These are phyloP conservation scores for Fusarium goolgardi DNA, from an alignment of 2,329 filamentous ascomycete species.

Conservation along the genomic window DNA sequence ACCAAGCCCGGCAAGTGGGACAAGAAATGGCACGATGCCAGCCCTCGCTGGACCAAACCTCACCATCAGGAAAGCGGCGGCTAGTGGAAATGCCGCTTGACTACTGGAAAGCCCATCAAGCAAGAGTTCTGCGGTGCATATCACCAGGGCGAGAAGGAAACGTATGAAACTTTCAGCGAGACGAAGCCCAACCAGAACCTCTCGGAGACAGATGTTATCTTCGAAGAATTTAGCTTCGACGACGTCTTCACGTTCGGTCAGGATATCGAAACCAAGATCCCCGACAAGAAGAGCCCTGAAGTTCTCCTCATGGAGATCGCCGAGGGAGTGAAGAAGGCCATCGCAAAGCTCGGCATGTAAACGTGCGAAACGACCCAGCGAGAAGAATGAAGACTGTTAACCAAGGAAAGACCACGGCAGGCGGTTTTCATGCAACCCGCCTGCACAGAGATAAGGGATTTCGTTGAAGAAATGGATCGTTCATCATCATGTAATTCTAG, in stretches of 20 bases:
- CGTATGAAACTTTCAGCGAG: not conserved
- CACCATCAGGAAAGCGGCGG: slow-evolving; percentile 39
- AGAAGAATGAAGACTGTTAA: not conserved
- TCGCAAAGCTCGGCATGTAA: slow-evolving; percentile 28
- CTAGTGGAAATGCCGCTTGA: slow-evolving; percentile 47
- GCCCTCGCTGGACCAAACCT: slow-evolving; percentile 29
- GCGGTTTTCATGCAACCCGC: no score
- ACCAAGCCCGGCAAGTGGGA: slow-evolving; percentile 28
- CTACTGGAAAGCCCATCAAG: slow-evolving; percentile 24
- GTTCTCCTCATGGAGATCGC: slow-evolving; percentile 19
- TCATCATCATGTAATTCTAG: slow-evolving; percentile 7
- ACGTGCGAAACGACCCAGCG: not conserved
- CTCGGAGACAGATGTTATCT: slow-evolving; percentile 12
- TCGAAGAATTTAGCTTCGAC: slow-evolving; percentile 10
- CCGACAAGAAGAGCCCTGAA: slow-evolving; percentile 10
- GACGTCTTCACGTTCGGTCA: not conserved
- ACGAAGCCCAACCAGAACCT: not conserved
- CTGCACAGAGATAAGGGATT: not conserved
- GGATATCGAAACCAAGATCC: not conserved
- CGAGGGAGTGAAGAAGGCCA: slow-evolving; percentile 25
- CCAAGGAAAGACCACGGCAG: not conserved
- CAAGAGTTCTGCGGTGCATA: slow-evolving; percentile 37
- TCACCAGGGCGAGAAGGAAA: not conserved
- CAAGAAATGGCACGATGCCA: slow-evolving; percentile 40
- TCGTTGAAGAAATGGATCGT: not conserved